Conservation (phyloP, 1,139 yeast genomes). For the Pichia sp. region DNA sequence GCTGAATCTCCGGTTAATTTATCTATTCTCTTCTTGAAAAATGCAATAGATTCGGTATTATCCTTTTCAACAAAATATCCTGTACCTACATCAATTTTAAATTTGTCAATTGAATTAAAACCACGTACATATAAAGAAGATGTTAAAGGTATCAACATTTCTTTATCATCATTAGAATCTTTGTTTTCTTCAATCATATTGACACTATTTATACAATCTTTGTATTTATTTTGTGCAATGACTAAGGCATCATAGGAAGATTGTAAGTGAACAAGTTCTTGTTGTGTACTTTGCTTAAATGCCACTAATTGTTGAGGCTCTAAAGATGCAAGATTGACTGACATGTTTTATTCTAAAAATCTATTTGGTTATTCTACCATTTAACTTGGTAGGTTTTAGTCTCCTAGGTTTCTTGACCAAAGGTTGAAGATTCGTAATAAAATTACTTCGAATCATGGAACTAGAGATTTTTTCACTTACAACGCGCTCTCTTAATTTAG, state of each 20-base stretch:
- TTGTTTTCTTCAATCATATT: conserved; percentile 42
- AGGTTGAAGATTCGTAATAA: not conserved
- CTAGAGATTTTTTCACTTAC: conserved; percentile 8
- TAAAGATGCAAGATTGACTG: conserved; percentile 58
- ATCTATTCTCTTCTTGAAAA: conserved; percentile 66
- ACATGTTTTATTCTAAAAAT: conserved; percentile 6
- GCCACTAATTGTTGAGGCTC: conserved; percentile 81
- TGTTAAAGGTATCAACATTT: conserved; percentile 79
- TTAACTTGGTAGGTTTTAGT: not conserved
- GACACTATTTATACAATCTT: conserved; percentile 72
- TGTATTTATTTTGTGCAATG: conserved; percentile 76
- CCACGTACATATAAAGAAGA: conserved; percentile 90
- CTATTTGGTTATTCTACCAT: not conserved
- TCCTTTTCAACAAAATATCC: conserved; percentile 88
- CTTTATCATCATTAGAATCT: conserved; percentile 34
- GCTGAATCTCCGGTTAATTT: conserved; percentile 68
- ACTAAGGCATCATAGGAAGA: conserved; percentile 79
- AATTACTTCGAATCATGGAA: conserved; percentile 2
- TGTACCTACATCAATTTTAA: conserved; percentile 91
- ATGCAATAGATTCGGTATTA: conserved; percentile 59
- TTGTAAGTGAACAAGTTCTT: conserved; percentile 78
- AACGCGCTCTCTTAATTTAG: conserved; percentile 6
- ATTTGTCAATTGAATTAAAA: conserved; percentile 52
- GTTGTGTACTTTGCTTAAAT: conserved; percentile 76
- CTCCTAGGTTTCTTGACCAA: not conserved